Conservation (phyloP, 441 rosid genomes). For the Croton setiger region DNA sequence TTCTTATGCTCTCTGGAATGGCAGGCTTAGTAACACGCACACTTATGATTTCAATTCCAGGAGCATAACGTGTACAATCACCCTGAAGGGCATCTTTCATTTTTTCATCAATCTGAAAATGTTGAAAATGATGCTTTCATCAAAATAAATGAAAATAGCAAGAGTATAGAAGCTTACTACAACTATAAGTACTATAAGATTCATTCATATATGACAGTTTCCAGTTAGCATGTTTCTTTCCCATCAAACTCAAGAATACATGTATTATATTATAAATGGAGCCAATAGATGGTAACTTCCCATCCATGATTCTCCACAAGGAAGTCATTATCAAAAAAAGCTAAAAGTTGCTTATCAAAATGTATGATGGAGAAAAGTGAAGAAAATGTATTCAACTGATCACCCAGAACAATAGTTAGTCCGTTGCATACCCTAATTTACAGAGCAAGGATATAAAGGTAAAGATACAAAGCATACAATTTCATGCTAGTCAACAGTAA, state of each 20-base stretch:
- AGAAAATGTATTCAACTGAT: background rate
- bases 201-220: background rate
- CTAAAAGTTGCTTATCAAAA: background rate
- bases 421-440: background rate
- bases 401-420: too few species aligned
- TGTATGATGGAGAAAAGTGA: background rate
- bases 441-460: background rate
- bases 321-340: background rate
- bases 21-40: conserved; percentile 88
- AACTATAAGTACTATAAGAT: background rate
- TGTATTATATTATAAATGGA: background rate
- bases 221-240: background rate
- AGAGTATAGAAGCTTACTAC: background rate
- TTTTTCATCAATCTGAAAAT: conserved; percentile 75
- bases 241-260: background rate
- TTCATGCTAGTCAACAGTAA: background rate
- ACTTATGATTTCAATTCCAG: conserved; percentile 83
- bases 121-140: conserved; percentile 13
- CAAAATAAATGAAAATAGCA: background rate
- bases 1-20: conserved; percentile 70
- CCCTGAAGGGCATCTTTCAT: conserved; percentile 96
- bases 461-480: background rate
- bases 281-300: background rate
- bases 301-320: background rate
- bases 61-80: conserved; percentile 90